Evolutionary conservation across 129 eudicot genomes (phyloP).

Genomic region (Gnaphalium uliginosum): DNA sequence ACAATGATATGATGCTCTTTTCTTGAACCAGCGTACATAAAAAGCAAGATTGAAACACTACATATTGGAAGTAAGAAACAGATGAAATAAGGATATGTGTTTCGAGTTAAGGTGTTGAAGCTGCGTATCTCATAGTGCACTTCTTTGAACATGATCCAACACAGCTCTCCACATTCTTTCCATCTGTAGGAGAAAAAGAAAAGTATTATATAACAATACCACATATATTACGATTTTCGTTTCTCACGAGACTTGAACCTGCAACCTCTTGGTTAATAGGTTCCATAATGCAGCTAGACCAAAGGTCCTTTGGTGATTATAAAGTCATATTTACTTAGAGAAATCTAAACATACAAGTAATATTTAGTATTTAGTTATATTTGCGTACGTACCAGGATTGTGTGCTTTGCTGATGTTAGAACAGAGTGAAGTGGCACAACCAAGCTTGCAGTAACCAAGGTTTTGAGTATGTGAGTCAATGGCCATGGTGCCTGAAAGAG

Average conservation of each 20-base stretch:
- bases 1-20: not conserved
- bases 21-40: not conserved
- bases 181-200: slow-evolving; percentile 46
- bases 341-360: no score
- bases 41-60: not conserved
- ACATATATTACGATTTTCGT: not conserved
- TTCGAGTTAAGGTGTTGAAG: slow-evolving; percentile 28
- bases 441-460: slow-evolving; percentile 73
- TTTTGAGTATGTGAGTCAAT: slow-evolving; percentile 31
- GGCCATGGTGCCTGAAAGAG: slow-evolving; percentile 17
- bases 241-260: not conserved
- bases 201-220: not conserved
- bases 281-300: no score
- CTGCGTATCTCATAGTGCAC: slow-evolving; percentile 57
- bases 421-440: slow-evolving; percentile 74
- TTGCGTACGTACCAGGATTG: slow-evolving; percentile 48
- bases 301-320: no score
- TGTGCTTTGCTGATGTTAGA: slow-evolving; percentile 58
- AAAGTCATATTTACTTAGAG: no score
- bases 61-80: not conserved
- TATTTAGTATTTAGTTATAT: no score
- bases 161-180: slow-evolving; percentile 55
- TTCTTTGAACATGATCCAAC: slow-evolving; percentile 83
- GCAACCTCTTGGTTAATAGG: not conserved
- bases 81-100: not conserved